phyloP scores from a whole-genome alignment of 2,329 filamentous ascomycete species.

The Aspergillus sp. region DNA sequence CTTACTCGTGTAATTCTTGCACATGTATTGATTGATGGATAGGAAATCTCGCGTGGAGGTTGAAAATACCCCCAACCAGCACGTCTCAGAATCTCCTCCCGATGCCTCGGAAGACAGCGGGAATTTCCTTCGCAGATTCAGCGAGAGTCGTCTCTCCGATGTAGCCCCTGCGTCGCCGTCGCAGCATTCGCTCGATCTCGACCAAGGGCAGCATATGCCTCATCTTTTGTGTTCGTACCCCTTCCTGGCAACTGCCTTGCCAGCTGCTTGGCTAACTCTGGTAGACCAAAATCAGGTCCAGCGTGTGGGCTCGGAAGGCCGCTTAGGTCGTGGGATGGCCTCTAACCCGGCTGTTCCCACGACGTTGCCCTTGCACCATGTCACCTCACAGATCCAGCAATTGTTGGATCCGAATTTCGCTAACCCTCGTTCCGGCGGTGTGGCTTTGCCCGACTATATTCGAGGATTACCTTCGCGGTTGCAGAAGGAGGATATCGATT shows the following conservation, averaged over 20 bases:
- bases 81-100: slow-evolving; percentile 24
- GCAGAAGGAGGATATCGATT: slow-evolving; percentile 71
- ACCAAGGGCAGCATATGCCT: slow-evolving; percentile 51
- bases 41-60: slow-evolving; percentile 36
- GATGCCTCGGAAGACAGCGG: slow-evolving; percentile 29
- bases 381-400: slow-evolving; percentile 30
- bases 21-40: background rate
- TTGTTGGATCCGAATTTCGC: slow-evolving; percentile 38
- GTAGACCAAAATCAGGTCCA: slow-evolving; percentile 25
- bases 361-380: slow-evolving; percentile 28
- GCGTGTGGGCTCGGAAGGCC: slow-evolving; percentile 43
- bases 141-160: slow-evolving; percentile 23
- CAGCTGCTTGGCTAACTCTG: slow-evolving; percentile 3
- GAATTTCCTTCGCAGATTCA: slow-evolving; percentile 20
- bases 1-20: no score
- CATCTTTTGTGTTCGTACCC: slow-evolving; percentile 53
- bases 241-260: background rate
- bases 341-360: slow-evolving; percentile 34
- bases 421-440: slow-evolving; percentile 40
- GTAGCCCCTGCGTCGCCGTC: slow-evolving; percentile 34
- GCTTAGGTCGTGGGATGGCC: slow-evolving; percentile 39
- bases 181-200: slow-evolving; percentile 39
- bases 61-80: slow-evolving; percentile 23
- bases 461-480: slow-evolving; percentile 71
- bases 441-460: slow-evolving; percentile 59